Evolutionary conservation across 441 rosid species (phyloP).

Genomic region (Brassica balearica): DNA sequence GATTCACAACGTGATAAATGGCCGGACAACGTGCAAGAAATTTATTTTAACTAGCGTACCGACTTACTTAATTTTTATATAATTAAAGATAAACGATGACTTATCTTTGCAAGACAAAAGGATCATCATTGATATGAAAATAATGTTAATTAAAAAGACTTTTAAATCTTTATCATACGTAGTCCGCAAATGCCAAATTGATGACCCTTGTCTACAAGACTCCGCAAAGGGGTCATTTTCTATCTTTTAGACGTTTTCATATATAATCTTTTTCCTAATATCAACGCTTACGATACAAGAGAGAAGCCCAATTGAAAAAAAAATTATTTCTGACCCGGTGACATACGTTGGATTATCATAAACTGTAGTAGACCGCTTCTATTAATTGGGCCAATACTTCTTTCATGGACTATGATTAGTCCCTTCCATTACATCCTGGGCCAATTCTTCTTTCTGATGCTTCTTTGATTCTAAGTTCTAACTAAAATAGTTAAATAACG

Average conservation of each 20-base stretch:
- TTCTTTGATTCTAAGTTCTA: neutral
- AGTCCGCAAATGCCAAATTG: no score
- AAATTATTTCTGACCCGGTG: neutral
- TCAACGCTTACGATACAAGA: neutral
- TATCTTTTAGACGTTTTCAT: neutral
- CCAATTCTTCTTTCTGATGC: neutral
- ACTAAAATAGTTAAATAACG: neutral
- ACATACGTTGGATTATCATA: neutral
- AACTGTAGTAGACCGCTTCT: neutral
- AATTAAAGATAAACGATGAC: slow-evolving; percentile 30
- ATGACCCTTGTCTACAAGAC: no score
- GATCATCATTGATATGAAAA: slow-evolving; percentile 11
- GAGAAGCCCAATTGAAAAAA: slow-evolving; percentile 21
- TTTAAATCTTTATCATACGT: no score
- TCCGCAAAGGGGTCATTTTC: no score
- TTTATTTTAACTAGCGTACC: slow-evolving; percentile 17
- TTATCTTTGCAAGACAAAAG: neutral
- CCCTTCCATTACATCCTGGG: neutral
- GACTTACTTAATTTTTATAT: neutral
- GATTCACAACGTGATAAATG: slow-evolving; percentile 24
- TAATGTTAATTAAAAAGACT: neutral
- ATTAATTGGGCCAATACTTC: slow-evolving; percentile 15
- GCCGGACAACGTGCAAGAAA: slow-evolving; percentile 44
- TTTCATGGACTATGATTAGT: neutral
- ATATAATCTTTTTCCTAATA: neutral